Base-by-base conservation (phyloP, 2,329 filamentous ascomycete genomes). In the Sporothrix pallida region DNA sequence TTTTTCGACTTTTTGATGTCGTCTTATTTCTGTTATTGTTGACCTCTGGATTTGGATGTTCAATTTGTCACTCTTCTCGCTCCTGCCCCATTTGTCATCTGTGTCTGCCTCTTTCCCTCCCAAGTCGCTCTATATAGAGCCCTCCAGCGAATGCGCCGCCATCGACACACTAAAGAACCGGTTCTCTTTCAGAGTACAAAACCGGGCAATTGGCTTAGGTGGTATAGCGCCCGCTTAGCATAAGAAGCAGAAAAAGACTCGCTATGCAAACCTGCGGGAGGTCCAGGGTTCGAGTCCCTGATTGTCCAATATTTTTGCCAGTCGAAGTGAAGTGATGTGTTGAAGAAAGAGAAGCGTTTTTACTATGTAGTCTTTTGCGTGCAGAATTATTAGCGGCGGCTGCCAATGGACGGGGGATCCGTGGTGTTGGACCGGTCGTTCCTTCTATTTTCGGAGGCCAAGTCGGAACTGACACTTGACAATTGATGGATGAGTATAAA, bases 161-260 rank as follows among this genome's bases (percentile, higher is more conserved):
- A 52, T 63, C 70, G 48, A 56, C 60, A 46, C 17, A 44, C 56
- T 37, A 37, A 37, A 37, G 31, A 54, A 52, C 73, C 71, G 71
- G 71, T 74, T 37, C 52, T 17, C 2, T 10, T 9, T 37, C 31
- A 37, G 31, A 37, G 31, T 6, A 6, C 31, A 37, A 44, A 6
- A 69, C 74, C 72, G 65, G 72, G 72, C 72, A 75, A 72, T 74
- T 75, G 74, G 71, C 72, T 74, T 74, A 73, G 74, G 74, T 75
- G 72, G 72, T 74, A 75, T 75, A 74, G 72, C 72, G 72, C 70
- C 72, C 67, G 72, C 74, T 74, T 74, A 71, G 74, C 74, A 74
- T 71, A 70, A 58, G 31, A 15, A 37, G 31, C 31, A 37, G 31
- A 37, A 37, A 50, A 52, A 52, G 8, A 26, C 9, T 56, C 52